These are phyloP conservation scores for Pseudogymnoascus sp. DNA, from an alignment of 2,329 filamentous ascomycete genomes.

Conservation along the genomic window DNA sequence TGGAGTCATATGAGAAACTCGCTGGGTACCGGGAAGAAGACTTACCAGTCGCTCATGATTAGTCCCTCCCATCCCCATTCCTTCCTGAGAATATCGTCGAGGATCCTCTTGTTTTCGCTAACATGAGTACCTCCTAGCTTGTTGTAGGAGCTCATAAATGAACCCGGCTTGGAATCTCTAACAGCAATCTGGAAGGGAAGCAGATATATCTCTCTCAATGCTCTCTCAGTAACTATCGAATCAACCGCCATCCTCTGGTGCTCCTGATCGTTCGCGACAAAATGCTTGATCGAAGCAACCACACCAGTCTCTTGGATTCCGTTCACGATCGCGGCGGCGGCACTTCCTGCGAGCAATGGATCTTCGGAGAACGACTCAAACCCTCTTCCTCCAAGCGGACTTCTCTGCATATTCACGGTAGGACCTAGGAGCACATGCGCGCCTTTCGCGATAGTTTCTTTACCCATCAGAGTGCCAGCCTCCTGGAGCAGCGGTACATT, in stretches of 20 bases:
- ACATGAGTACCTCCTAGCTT: slow-evolving; percentile 51
- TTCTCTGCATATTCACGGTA: slow-evolving; percentile 42
- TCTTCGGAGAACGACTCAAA: slow-evolving; percentile 44
- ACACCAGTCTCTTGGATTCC: slow-evolving; percentile 37
- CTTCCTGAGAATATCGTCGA: slow-evolving; percentile 44
- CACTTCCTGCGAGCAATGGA: slow-evolving; percentile 37
- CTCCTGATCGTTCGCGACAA: slow-evolving; percentile 38
- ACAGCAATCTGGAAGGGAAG: slow-evolving; percentile 38
- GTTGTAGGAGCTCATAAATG: slow-evolving; percentile 55
- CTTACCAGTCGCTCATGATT: slow-evolving; percentile 53
- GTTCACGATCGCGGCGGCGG: slow-evolving; percentile 35
- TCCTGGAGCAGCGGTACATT: slow-evolving; percentile 54
- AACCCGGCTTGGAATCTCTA: slow-evolving; percentile 40
- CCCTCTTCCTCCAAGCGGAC: slow-evolving; percentile 39
- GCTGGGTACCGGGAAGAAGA: not conserved
- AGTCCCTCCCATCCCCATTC: slow-evolving; percentile 54
- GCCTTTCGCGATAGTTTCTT: slow-evolving; percentile 59
- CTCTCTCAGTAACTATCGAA: slow-evolving; percentile 30
- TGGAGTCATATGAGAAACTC: not conserved
- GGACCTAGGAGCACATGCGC: slow-evolving; percentile 66
- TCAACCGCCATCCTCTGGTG: slow-evolving; percentile 30
- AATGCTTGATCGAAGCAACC: slow-evolving; percentile 39
- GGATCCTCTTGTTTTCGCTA: slow-evolving; percentile 45
- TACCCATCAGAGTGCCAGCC: slow-evolving; percentile 48
- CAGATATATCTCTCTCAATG: slow-evolving; percentile 37